phyloP scores from a whole-genome alignment of 2,329 filamentous ascomycete species.

The Exophiala bonariae region DNA sequence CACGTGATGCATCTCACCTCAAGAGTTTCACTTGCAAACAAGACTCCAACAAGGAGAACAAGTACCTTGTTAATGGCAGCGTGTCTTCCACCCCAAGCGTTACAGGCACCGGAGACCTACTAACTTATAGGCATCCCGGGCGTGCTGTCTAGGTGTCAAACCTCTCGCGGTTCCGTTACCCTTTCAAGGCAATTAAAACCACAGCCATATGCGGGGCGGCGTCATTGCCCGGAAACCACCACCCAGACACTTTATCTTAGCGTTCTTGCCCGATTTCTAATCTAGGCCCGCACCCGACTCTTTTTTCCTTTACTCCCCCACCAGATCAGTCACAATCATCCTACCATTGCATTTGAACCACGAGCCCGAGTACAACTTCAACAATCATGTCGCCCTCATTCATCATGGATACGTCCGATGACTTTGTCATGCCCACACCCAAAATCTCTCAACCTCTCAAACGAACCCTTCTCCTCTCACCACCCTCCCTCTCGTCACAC shows the following conservation, averaged over 20 bases:
- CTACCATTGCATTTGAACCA: not conserved
- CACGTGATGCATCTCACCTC: no score
- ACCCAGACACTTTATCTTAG: no score
- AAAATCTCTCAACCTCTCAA: constrained; percentile 30
- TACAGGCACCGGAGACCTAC: no score
- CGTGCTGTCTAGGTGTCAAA: no score
- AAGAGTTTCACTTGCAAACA: no score
- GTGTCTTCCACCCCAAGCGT: no score
- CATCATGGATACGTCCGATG: constrained; percentile 57
- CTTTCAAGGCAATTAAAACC: no score
- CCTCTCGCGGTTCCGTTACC: no score
- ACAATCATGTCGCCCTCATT: constrained; percentile 45
- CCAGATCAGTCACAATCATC: not conserved
- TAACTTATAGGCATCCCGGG: no score
- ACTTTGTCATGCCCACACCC: constrained; percentile 45
- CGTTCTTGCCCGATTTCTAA: constrained; percentile 6
- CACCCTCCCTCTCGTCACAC: constrained; percentile 84
- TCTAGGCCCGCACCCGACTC: constrained; percentile 2
- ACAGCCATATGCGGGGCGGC: not conserved
- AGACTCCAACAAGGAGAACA: no score
- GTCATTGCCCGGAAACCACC: not conserved
- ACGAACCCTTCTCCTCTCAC: constrained; percentile 81
- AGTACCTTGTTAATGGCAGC: no score
- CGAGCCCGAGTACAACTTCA: not conserved
- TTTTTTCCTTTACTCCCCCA: constrained; percentile 2